Evolutionary conservation across 306 rosid species (phyloP).

Genomic region (Canavalia ensiformis): DNA sequence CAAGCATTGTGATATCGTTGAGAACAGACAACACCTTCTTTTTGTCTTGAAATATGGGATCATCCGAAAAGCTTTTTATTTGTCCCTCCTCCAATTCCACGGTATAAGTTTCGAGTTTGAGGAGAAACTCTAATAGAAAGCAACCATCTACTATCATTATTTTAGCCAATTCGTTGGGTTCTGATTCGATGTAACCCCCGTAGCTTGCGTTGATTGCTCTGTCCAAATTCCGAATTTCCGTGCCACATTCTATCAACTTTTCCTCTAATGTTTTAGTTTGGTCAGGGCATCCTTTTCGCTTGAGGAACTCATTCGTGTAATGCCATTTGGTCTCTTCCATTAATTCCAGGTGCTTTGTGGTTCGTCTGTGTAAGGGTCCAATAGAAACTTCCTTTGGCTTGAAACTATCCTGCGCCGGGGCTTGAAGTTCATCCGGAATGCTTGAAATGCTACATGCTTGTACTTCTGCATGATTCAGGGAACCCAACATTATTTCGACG

Average conservation of each 20-base stretch:
- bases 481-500: not conserved
- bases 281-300: not conserved
- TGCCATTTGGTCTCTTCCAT: conserved; percentile 19
- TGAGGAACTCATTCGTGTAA: not conserved
- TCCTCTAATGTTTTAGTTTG: no score
- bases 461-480: not conserved
- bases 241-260: no score
- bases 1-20: not conserved
- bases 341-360: not conserved
- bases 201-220: conserved; percentile 23
- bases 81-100: no score
- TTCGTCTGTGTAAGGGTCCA: not conserved
- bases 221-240: not conserved
- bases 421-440: not conserved
- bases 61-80: not conserved
- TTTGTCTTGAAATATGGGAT: not conserved
- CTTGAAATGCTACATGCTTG: not conserved
- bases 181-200: conserved; percentile 29
- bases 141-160: conserved; percentile 56
- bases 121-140: conserved; percentile 52
- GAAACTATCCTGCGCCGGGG: not conserved
- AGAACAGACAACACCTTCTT: no score
- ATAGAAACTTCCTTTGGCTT: conserved; percentile 2
- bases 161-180: conserved; percentile 36
- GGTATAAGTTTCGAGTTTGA: not conserved